Percentiles rank a stretch among this genome's conserved stretches.
These are phyloP conservation scores for Phycomyces blakesleeanus DNA, from an alignment of 192 early-diverging fungal genomes.

Conservation along the genomic window DNA sequence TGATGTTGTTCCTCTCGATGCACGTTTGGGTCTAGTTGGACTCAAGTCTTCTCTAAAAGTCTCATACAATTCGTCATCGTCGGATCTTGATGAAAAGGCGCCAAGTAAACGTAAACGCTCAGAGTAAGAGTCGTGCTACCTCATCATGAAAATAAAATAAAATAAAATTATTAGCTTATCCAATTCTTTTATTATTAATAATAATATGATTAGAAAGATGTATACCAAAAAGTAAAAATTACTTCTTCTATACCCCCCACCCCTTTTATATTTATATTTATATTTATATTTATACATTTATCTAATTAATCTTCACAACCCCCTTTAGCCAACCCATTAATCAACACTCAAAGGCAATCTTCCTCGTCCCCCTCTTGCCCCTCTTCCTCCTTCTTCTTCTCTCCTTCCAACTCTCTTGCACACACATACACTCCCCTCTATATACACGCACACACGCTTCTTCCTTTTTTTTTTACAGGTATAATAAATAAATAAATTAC, in stretches of 20 bases:
- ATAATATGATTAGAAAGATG: too few relatives aligned
- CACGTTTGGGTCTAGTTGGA: background rate
- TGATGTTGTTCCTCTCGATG: too few relatives aligned
- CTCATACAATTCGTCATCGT: slow-evolving; percentile 6
- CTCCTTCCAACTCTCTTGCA: background rate
- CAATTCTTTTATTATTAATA: background rate
- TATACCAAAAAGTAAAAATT: too few relatives aligned
- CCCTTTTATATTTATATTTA: too few relatives aligned
- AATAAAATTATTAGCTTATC: background rate
- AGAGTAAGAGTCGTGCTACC: slow-evolving; percentile 30
- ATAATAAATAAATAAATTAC: background rate
- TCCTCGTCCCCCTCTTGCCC: background rate
- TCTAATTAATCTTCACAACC: too few relatives aligned
- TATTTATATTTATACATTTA: too few relatives aligned
- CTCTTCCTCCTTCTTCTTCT: slow-evolving; percentile 2
- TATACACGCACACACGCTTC: too few relatives aligned
- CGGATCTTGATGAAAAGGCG: slow-evolving; percentile 13
- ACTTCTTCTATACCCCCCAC: background rate
- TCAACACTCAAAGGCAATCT: too few relatives aligned
- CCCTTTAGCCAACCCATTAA: too few relatives aligned
- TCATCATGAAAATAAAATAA: background rate
- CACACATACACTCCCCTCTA: too few relatives aligned
- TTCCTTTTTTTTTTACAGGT: background rate
- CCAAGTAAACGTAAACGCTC: slow-evolving; percentile 22
- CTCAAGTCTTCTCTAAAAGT: background rate